Base-by-base conservation (phyloP, 352 stramenopile genomes). In the Elongisporangium prolatum region DNA sequence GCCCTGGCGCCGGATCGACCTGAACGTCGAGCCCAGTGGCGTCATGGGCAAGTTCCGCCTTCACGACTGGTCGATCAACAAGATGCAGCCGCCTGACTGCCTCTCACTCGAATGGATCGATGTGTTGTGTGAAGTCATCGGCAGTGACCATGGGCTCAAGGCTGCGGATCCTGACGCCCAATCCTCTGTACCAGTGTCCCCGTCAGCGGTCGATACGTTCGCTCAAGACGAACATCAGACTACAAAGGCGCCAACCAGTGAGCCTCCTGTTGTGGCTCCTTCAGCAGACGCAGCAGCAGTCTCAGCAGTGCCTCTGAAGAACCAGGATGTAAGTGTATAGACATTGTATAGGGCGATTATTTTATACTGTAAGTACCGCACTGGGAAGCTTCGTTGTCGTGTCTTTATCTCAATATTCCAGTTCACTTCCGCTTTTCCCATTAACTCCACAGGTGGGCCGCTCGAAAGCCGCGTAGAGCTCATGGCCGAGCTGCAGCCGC, bases 31-130 rank as follows among this genome's bases (percentile, higher is more conserved):
- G 51, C 77, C 75, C 7, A 69, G 66, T 20, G 77, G 79, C 6
- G 63, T 91, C 49, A 88, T 87, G 57, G 81, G 79, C 16, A 86
- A 89, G 48, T 60, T 88, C 57, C 75, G 77, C 10, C 71, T 93
- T n/a, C 84, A 93, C 53, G 81, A 89, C 69, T 93, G 84, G 84
- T 60, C 77, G 11, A 84, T 91, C 56, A 85, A 75, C 72, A 91
- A 91, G 63, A 88, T 86, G 75, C 77, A 91, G 56, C 71, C 69
- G 38, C 63, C 68, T 7, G 80, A 79, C n/a, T 90, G 80, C 61
- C 61, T 65, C 22, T 79, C 80, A 1, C 57, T 81, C 50, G 79
- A 90, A 56, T 91, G 91, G 49, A 91, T 93, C 48, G 75, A 91
- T 18, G 48, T 93, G n/a, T 49, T 93, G 7, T 82, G 72, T 51